Evolutionary conservation across 345 rosid genomes (phyloP), one percentile per base, ranked within the genome.

Genomic region (Acer yangbiense): DNA sequence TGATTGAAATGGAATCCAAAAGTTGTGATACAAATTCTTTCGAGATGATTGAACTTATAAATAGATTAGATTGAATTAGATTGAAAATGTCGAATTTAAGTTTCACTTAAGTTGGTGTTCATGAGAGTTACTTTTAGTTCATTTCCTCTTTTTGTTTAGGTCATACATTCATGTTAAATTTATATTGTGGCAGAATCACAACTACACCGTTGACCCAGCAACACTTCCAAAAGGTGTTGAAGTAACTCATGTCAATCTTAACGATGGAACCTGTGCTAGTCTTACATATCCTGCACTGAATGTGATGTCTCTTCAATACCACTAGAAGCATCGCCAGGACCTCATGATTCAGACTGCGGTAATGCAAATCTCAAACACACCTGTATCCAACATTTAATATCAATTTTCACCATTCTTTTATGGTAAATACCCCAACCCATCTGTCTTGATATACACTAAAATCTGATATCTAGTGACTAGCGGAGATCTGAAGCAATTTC

Each of bases 321-420:
- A 94, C 69, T 98, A 1, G 99, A 94, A 78, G 99, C 98, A 60
- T 94, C 98, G 52, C 99, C 99, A 4, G 98, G 97, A 71, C 99
- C 98, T 60, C 98, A 90, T 74, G 99, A 96, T 85, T 96, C 99
- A 18, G 99, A 97, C 75, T 32, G 79, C 54, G 86, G 98, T 93
- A 87, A 86, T 65, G 20, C 35, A 6, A 25, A 23, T 46, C 55
- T 65, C 27, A 25, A 25, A 25, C 27, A 44, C 71, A 75, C n/a
- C 3, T 32, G 35, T 32, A 7, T 50, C 3, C 65, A 32, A 65
- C 4, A 18, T 3, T 32, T 17, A 20, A 39, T 14, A 23, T 39
- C 0, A 16, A 58, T 14, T 57, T 50, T 20, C 25, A 7, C 23
- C 16, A 50, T 2, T 60, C 54, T 32, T 39, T 50, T 57, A 44